Evolutionary conservation across 2,329 filamentous ascomycete species (phyloP).

Genomic region (Ophiostoma ips): DNA sequence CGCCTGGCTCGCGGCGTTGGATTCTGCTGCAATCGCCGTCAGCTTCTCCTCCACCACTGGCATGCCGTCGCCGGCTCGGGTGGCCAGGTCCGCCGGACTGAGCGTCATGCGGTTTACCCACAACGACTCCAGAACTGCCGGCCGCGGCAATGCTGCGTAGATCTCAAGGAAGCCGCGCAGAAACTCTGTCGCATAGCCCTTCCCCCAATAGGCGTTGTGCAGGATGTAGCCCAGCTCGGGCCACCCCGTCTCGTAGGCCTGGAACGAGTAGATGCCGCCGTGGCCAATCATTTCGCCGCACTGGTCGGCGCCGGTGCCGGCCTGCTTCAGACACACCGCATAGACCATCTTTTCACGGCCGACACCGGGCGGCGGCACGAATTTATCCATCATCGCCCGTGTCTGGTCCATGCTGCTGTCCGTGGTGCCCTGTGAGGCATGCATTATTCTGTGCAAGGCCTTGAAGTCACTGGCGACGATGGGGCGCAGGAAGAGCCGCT

Average conservation of each 20-base stretch:
- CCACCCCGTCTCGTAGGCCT: constrained; percentile 36
- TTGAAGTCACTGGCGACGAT: too few species aligned
- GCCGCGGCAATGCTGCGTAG: constrained; percentile 37
- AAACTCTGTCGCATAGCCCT: constrained; percentile 44
- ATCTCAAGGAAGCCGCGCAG: constrained; percentile 29
- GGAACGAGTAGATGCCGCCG: constrained; percentile 26
- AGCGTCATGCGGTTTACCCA: constrained; percentile 27
- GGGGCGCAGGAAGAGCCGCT: too few species aligned
- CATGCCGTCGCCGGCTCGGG: neutral
- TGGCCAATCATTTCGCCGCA: constrained; percentile 41
- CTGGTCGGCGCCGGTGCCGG: too few species aligned
- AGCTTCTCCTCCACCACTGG: constrained; percentile 18
- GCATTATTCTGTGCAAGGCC: too few species aligned
- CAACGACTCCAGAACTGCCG: constrained; percentile 18
- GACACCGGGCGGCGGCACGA: too few species aligned
- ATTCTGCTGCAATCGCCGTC: constrained; percentile 32
- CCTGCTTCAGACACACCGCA: too few species aligned
- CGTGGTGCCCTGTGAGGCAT: too few species aligned
- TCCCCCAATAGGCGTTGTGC: constrained; percentile 37
- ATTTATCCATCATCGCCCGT: too few species aligned
- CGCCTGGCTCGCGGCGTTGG: too few species aligned
- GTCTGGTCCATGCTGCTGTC: too few species aligned
- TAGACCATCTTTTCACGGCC: too few species aligned
- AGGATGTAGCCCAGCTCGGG: constrained; percentile 47
- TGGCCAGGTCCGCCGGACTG: constrained; percentile 14